phyloP scores from a whole-genome alignment of 2,329 filamentous ascomycete species.

The Hyphodiscus sp. region DNA sequence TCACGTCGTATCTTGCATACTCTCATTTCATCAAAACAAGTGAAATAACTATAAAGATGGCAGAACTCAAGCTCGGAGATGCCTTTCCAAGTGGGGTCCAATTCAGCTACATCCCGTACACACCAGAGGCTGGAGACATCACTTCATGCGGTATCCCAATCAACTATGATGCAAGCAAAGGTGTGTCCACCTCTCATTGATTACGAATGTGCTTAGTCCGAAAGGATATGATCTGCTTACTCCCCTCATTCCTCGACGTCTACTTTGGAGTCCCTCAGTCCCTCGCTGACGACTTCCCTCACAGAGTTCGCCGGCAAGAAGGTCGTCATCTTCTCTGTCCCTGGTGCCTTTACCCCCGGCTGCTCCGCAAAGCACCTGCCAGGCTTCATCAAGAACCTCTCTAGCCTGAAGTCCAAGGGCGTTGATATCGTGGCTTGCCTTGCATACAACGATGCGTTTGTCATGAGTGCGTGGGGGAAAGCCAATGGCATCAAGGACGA shows the following conservation, averaged over 20 bases:
- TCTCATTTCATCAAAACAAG: not conserved
- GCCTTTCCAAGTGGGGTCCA: conserved; percentile 72
- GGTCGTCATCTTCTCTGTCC: conserved; percentile 62
- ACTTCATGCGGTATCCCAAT: conserved; percentile 72
- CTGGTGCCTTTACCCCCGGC: conserved; percentile 64
- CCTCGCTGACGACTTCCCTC: not conserved
- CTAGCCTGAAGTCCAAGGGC: conserved; percentile 55
- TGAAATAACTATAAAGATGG: conserved; percentile 13
- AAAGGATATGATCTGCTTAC: too few species aligned
- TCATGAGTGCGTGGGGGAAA: conserved; percentile 69
- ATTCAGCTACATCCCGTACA: conserved; percentile 81
- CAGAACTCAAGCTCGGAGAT: conserved; percentile 58
- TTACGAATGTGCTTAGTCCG: not conserved
- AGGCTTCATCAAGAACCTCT: conserved; percentile 58
- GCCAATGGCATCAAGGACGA: conserved; percentile 59
- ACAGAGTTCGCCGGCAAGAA: conserved; percentile 62
- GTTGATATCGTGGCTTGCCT: conserved; percentile 63
- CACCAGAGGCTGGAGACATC: conserved; percentile 59
- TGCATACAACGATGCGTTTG: conserved; percentile 62
- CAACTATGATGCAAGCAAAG: conserved; percentile 72
- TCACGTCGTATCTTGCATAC: not conserved
- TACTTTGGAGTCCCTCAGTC: too few species aligned
- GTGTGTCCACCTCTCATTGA: conserved; percentile 29
- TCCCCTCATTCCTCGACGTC: too few species aligned
- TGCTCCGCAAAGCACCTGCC: conserved; percentile 64